Evolutionary conservation across 192 early-diverging fungal genomes (phyloP).

Genomic region (Backusella parvicylindrica): DNA sequence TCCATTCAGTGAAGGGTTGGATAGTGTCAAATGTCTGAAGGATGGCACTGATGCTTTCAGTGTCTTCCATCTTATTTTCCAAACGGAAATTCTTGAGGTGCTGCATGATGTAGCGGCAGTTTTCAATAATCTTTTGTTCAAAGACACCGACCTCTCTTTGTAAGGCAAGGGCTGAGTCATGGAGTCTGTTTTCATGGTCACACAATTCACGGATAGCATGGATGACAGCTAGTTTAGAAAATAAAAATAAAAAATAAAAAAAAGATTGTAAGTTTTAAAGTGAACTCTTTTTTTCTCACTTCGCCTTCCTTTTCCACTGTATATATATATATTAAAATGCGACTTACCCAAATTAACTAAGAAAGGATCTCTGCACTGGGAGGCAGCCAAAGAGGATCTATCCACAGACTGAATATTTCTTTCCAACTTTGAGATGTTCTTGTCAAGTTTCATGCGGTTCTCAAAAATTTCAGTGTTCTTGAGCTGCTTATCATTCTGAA

Average conservation of each 20-base stretch:
- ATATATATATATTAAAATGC: no score
- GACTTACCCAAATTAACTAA: constrained; percentile 14
- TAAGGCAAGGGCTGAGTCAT: constrained; percentile 20
- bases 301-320: no score
- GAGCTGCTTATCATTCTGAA: constrained; percentile 15
- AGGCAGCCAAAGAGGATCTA: background rate
- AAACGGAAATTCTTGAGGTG: constrained; percentile 15
- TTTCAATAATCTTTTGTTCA: constrained; percentile 28
- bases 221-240: background rate
- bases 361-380: constrained; percentile 11
- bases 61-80: constrained; percentile 9
- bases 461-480: constrained; percentile 13
- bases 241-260: no score
- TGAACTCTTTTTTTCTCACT: no score
- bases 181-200: constrained; percentile 33
- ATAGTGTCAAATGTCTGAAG: constrained; percentile 27
- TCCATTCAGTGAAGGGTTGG: constrained; percentile 40
- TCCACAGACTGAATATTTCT: constrained; percentile 2
- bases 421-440: constrained; percentile 2
- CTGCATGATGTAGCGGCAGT: constrained; percentile 10
- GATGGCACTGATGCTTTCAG: constrained; percentile 14
- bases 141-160: constrained; percentile 25
- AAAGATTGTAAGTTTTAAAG: no score
- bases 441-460: constrained; percentile 11
- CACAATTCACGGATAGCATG: constrained; percentile 10